These are phyloP conservation scores for Clavispora vitiphila DNA, from an alignment of 805 yeast species.

Conservation along the genomic window DNA sequence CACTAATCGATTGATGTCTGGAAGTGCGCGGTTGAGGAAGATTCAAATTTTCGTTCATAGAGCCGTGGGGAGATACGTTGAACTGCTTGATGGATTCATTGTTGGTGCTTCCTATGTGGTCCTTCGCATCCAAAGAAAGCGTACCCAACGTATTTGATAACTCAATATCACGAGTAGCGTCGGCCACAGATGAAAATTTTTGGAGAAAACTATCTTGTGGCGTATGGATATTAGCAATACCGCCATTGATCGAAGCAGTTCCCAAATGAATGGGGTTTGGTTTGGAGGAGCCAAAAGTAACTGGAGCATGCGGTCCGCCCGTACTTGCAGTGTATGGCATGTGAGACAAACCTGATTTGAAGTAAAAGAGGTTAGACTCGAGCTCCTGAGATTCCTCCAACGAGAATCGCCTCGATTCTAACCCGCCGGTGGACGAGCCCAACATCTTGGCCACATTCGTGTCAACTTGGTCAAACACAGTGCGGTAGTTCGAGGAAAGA, in stretches of 20 bases:
- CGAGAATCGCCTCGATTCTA: constrained; percentile 33
- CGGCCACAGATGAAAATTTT: constrained; percentile 61
- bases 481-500: constrained; percentile 22
- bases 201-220: constrained; percentile 51
- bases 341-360: constrained; percentile 35
- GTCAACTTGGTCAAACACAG: constrained; percentile 37
- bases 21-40: constrained; percentile 31
- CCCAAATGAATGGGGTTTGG: constrained; percentile 39
- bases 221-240: constrained; percentile 43
- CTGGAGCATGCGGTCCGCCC: constrained; percentile 18
- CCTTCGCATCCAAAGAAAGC: constrained; percentile 25
- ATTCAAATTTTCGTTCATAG: constrained; percentile 40
- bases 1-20: constrained; percentile 52
- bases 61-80: constrained; percentile 33
- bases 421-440: constrained; percentile 8
- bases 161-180: constrained; percentile 65
- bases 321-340: constrained; percentile 18
- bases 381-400: constrained; percentile 40
- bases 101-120: constrained; percentile 51
- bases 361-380: constrained; percentile 41
- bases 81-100: constrained; percentile 21
- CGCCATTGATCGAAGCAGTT: constrained; percentile 59
- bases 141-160: constrained; percentile 40
- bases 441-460: constrained; percentile 36
- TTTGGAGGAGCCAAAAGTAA: constrained; percentile 8